Percentiles rank a stretch among this genome's conserved stretches.
Conservation (phyloP, 208 protist genomes). For the Trypanosoma vivax region DNA sequence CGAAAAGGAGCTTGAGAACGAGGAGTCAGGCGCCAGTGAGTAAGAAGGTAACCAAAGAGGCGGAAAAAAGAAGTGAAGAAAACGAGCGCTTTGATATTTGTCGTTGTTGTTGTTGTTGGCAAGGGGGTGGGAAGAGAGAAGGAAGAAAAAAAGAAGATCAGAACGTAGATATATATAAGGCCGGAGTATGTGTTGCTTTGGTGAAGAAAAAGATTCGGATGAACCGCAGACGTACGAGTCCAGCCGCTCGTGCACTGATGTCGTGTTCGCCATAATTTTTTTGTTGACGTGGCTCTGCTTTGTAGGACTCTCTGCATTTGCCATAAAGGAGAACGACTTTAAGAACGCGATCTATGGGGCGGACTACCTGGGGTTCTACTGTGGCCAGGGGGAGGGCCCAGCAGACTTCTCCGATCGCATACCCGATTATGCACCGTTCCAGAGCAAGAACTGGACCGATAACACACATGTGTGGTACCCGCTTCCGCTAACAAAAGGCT, state of each 20-base stretch:
- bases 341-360: conserved; percentile 13
- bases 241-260: conserved; percentile 28
- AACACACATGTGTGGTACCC: conserved; percentile 29
- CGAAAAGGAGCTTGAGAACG: too few species aligned
- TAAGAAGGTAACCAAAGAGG: too few species aligned
- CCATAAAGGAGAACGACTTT: conserved; percentile 30
- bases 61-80: too few species aligned
- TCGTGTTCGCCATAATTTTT: too few species aligned
- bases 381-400: conserved; percentile 16
- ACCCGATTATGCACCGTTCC: conserved; percentile 8
- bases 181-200: neutral
- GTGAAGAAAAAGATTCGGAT: conserved; percentile 1
- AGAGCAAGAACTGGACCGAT: conserved; percentile 17
- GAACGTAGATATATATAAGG: too few species aligned
- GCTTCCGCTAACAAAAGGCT: neutral
- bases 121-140: too few species aligned
- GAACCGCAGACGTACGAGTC: conserved; percentile 13
- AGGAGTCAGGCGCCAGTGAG: too few species aligned
- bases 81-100: too few species aligned
- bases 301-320: conserved; percentile 26
- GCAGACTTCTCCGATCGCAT: conserved; percentile 4
- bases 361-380: conserved; percentile 37
- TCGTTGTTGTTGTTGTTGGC: too few species aligned
- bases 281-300: conserved; percentile 44
- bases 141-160: too few species aligned